These are phyloP conservation scores for Cystofilobasidium ferigula DNA, from an alignment of 768 basidiomycete species.

Conservation along the genomic window DNA sequence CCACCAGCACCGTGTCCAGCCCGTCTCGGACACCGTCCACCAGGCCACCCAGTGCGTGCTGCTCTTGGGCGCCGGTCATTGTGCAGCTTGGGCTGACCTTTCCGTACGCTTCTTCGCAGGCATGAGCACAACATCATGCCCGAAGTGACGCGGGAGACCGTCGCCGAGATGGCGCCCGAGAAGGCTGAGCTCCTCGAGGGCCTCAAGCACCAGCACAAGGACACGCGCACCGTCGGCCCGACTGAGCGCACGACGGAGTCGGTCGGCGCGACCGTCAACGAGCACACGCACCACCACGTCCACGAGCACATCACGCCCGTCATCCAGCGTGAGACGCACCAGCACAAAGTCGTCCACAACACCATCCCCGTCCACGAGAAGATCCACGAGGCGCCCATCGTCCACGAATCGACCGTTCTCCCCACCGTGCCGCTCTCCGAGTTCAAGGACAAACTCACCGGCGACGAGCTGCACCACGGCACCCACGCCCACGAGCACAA, in stretches of 20 bases:
- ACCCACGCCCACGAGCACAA: slow-evolving; percentile 9
- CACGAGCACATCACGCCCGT: slow-evolving; percentile 37
- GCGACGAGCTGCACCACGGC: neutral
- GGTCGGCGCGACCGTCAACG: slow-evolving; percentile 31
- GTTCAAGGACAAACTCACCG: slow-evolving; percentile 23
- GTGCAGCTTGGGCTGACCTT: too few relatives aligned
- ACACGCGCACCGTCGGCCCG: slow-evolving; percentile 30
- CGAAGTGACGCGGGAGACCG: slow-evolving; percentile 35
- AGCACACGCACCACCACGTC: slow-evolving; percentile 39
- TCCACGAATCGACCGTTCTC: slow-evolving; percentile 25
- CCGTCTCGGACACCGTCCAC: slow-evolving; percentile 31
- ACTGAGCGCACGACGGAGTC: slow-evolving; percentile 30
- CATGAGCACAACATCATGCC: slow-evolving; percentile 34
- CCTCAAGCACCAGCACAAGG: slow-evolving; percentile 33
- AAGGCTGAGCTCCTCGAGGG: slow-evolving; percentile 35
- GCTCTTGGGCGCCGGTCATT: too few relatives aligned
- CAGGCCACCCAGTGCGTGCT: slow-evolving; percentile 35
- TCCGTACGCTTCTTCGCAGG: too few relatives aligned
- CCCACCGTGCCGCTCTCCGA: slow-evolving; percentile 14
- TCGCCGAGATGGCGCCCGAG: slow-evolving; percentile 38
- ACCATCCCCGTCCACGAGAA: slow-evolving; percentile 38
- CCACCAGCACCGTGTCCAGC: slow-evolving; percentile 39
- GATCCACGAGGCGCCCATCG: slow-evolving; percentile 37
- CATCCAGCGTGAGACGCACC: slow-evolving; percentile 40
- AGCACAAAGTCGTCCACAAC: slow-evolving; percentile 39